Base-by-base conservation (phyloP, 768 basidiomycete genomes). In the Amanita inopinata region DNA sequence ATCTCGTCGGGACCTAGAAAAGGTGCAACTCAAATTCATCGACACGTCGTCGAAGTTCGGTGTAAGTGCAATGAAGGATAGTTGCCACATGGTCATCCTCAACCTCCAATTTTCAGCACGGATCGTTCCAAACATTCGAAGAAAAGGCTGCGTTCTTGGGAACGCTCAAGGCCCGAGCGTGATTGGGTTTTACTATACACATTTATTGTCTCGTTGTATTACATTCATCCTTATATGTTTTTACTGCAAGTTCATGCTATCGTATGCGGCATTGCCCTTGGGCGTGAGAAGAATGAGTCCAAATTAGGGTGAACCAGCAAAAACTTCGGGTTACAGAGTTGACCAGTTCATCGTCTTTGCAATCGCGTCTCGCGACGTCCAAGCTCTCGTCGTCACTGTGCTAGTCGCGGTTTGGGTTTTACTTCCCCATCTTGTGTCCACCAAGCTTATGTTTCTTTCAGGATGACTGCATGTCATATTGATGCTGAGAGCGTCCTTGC, bases 31-130 rank as follows among this genome's bases (percentile, higher is more conserved):
- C 76, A 97, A 94, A 69, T 97, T 93, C 73, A 94, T 98, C 76
- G 92, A 94, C 60, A 97, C 94, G 24, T 88, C 91, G 32, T 93
- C 89, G 65, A 96, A 96, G 68, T 92, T 91, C 67, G 91, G 93
- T 54, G 86, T 88, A 78, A 53, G 83, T 74, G 25, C 12, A 20
- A 40, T 11, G 35, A 43, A 9, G 31, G 33, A 4, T 40, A 3
- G 38, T 17, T 4, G 7, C 23, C 10, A 6, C 6, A 11, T 12
- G 37, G 31, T 6, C 23, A 31, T 46, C 25, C 36, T 51, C 38
- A 49, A 30, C 48, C 20, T 34, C 40, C 32, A 39, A 31, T 48
- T 36, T 54, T 15, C 51, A 88, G 86, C 93, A 96, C 60, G 92
- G 92, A 57, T 81, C 85, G 36, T 96, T 93, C 90, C 92, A 98